Conservation (phyloP, 2,329 filamentous ascomycete genomes). For the Nectriaceae sp. region DNA sequence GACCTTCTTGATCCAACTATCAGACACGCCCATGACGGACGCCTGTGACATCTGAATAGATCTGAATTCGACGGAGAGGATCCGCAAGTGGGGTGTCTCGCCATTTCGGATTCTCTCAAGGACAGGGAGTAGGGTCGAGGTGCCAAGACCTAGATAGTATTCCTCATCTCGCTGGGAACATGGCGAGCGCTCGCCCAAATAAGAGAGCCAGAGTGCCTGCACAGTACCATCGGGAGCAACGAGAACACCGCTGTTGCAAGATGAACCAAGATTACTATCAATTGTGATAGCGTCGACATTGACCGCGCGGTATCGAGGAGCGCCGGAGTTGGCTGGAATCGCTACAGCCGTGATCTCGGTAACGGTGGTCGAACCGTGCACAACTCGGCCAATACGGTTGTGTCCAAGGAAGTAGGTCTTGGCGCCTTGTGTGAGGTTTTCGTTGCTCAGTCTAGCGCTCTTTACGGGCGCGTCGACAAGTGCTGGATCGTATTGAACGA, state of each 20-base stretch:
- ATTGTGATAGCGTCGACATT: conserved; percentile 98
- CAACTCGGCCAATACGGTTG: conserved; percentile 91
- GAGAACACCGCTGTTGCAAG: conserved; percentile 92
- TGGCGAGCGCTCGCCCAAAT: conserved; percentile 84
- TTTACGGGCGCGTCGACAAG: conserved; percentile 93
- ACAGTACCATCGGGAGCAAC: conserved; percentile 89
- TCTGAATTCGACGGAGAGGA: conserved; percentile 91
- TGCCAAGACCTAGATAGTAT: conserved; percentile 91
- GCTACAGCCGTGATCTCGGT: conserved; percentile 97
- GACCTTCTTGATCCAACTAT: conserved; percentile 93
- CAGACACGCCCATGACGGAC: conserved; percentile 93
- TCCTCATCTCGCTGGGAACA: conserved; percentile 87
- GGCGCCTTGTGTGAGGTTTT: conserved; percentile 87
- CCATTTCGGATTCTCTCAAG: conserved; percentile 82
- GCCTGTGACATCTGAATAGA: conserved; percentile 97
- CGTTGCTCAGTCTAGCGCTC: conserved; percentile 79
- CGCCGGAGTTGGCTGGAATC: conserved; percentile 89
- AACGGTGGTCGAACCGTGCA: conserved; percentile 90
- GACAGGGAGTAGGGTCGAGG: conserved; percentile 86
- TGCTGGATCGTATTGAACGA: conserved; percentile 90
- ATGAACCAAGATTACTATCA: conserved; percentile 85
- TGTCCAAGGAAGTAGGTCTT: conserved; percentile 98
- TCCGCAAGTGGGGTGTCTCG: conserved; percentile 77
- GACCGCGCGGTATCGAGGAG: conserved; percentile 89
- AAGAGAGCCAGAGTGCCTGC: conserved; percentile 94